Evolutionary conservation across 208 protist species (phyloP), one percentile per base, ranked within the genome.

Genomic region (Tritrichomonas foetus): DNA sequence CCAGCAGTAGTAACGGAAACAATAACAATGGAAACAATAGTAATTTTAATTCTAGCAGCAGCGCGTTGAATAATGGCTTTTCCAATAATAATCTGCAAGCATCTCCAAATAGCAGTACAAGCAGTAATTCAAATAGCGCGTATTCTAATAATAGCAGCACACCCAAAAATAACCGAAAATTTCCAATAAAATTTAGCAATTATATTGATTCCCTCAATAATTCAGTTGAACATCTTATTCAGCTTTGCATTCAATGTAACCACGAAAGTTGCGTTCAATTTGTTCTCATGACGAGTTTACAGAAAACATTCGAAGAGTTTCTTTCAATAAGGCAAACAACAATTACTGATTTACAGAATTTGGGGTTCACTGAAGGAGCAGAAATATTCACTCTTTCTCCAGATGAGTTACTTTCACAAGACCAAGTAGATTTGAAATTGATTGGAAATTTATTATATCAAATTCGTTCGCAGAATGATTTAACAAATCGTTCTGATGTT

Each of bases 211-310:
- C 11, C 47, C 8, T 89, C 1, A 49, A 89, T 33, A 89, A 57
- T 89, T 44, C 47, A n/a, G n/a, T 89, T n/a, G 78, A 89, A n/a
- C 41, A 89, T 39, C 27, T 89, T 22, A 89, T 89, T 89, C 78
- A 89, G 36, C 27, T 57, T 20, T 39, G 41, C 14, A 89, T 89
- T 89, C 78, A 89, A 57, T 55, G 41, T 39, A 53, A 44, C 16
- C 78, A 39, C 3, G 78, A 89, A 22, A 57, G 47, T 61, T 89
- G 44, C 36, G 20, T 89, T 16, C 78, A 61, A 30, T 89, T 89
- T 89, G 47, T 89, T 8, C 30, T 89, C 5, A 49, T 47, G 27
- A 55, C 47, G 0, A 57, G 47, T 36, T 53, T 47, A 57, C 30
- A 53, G 8, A 36, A 89, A 57, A 36, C 41, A 22, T 89, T 89